Evolutionary conservation across 164 flowering plant species (phyloP).

Genomic region (Umbilicus rupestris): DNA sequence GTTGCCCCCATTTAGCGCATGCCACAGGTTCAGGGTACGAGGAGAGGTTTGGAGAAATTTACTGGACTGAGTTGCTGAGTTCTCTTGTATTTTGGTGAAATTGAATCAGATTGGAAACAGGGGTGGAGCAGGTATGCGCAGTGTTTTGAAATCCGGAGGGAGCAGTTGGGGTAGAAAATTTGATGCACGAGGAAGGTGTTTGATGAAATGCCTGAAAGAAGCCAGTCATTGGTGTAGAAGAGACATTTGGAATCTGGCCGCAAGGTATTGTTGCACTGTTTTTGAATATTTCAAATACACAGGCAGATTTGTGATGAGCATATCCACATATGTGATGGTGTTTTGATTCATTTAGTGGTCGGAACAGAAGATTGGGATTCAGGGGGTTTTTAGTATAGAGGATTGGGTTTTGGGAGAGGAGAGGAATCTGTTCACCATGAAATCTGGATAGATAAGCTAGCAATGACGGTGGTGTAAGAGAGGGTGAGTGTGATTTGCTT

Average conservation of each 20-base stretch:
- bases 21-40: background rate
- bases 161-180: slow-evolving; percentile 23
- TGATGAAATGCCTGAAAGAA: slow-evolving; percentile 14
- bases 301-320: slow-evolving; percentile 4
- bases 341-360: slow-evolving; percentile 8
- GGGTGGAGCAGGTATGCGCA: slow-evolving; percentile 7
- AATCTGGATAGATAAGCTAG: background rate
- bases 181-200: slow-evolving; percentile 17
- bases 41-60: background rate
- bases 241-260: slow-evolving; percentile 23
- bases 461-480: background rate
- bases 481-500: slow-evolving; percentile 2
- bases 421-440: slow-evolving; percentile 4
- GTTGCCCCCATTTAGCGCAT: slow-evolving; percentile 4
- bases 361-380: background rate
- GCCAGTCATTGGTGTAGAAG: slow-evolving; percentile 20
- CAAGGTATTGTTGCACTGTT: slow-evolving; percentile 23
- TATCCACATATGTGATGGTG: background rate
- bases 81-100: background rate
- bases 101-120: slow-evolving; percentile 17
- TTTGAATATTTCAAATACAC: slow-evolving; percentile 6
- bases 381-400: background rate
- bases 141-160: slow-evolving; percentile 17
- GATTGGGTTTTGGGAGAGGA: background rate
- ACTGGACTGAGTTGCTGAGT: background rate